Evolutionary conservation across 305 asterid species (phyloP), one percentile per base, ranked within the genome.

Genomic region (Withania somnifera): DNA sequence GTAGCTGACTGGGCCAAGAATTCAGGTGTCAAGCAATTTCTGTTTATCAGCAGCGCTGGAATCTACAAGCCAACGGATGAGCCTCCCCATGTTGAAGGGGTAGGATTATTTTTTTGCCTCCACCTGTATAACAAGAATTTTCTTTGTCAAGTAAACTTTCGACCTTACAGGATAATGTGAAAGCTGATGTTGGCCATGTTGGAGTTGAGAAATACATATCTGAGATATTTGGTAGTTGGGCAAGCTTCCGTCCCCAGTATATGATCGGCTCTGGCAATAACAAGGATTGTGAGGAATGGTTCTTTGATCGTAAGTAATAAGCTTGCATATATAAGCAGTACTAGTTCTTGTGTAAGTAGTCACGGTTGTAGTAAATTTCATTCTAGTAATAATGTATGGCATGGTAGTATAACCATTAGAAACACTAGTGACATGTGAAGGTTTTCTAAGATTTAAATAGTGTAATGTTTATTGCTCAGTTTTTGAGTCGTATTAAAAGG

Each of bases 71-170:
- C 91, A 71, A 90, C 98, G 17, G 97, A 94, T 22, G 98, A 96
- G 82, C 98, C 91, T 81, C 99, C 98, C 80, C 99, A 96, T 80
- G 87, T 96, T 78, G 98, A 96, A 94, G 98, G 99, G 98, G 99
- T 93, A 92, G 19, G 80, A 76, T 51, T 75, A 76, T 1, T 50
- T 77, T 50, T 73, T 28, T 52, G 20, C 24, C 20, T 50, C 14
- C 53, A 61, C 19, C 20, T 77, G 60, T 13, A 40, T 45, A 56
- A 61, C 42, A 57, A 76, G 9, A 47, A 83, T 63, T 79, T 53
- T 61, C 40, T 61, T 24, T 17, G 20, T 34, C 47, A 79, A 42
- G 66, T 78, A 67, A 63, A 60, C 32, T 63, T 34, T 83, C 50
- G 86, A 78, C 69, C n/a, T 75, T 84, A 67, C 90, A 95, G 99